Base-by-base conservation (phyloP, 164 flowering plant species). In the Umbellularia californica region DNA sequence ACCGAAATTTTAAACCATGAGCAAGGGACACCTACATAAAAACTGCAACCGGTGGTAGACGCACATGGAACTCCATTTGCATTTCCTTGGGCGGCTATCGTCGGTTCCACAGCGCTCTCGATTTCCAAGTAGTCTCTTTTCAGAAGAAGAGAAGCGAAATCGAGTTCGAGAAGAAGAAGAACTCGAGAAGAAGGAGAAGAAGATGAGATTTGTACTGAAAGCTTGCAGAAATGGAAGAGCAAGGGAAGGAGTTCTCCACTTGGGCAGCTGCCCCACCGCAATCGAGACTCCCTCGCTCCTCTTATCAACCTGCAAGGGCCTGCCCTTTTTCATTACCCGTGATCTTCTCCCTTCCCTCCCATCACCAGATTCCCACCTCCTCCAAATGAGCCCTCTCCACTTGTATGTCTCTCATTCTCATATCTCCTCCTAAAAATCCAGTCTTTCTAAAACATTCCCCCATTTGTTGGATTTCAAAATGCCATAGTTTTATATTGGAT, bases 221-320 rank as follows among this genome's bases (percentile, higher is more conserved):
- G 83, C 90, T 68, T 85, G 85, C 86, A 81, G 89, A 83, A 85
- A 79, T 7, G 92, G 92, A 27, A 78, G 82, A 68, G 89, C 89
- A 17, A 77, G 98, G 75, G 76, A 79, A 12, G 97, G 98, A 1
- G 76, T 81, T 22, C 83, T 94, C 35, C 84, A 87, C 33, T 33
- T 89, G 70, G 84, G 84, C 67, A 73, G 76, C 82, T 86, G 87
- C 77, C 79, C 87, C 1, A n/a, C 2, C 68, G 73, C 85, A 2
- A 80, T 91, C 12, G 95, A 93, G 80, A 93, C 98, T 0, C 98
- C 98, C 5, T 73, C 92, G 9, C 90, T 94, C 20, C 90, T 94
- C 69, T 85, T 94, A 65, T 80, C 93, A 3, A 91, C 97, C 27
- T 84, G 92, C 13, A 94, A 92, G 78, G 98, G 95, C 65, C 84